phyloP scores from a whole-genome alignment of 2,329 filamentous ascomycete genomes.

The Didymella arachidicola region DNA sequence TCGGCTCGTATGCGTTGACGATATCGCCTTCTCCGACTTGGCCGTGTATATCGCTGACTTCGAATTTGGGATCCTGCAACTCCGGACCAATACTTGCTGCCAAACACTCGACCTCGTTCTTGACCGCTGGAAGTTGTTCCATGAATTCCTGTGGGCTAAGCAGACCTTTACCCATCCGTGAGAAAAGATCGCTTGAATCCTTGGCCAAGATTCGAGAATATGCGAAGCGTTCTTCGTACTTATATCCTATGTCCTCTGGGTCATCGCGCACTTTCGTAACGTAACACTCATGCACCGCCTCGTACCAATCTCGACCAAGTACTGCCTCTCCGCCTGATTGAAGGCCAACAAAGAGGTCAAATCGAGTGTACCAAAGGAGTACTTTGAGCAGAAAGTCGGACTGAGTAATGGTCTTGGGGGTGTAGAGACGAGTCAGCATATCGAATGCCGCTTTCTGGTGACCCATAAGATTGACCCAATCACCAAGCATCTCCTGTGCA shows the following conservation, averaged over 20 bases:
- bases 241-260: constrained; percentile 70
- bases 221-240: constrained; percentile 72
- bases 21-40: constrained; percentile 68
- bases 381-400: constrained; percentile 75
- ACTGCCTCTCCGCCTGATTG: constrained; percentile 80
- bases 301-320: constrained; percentile 81
- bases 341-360: constrained; percentile 84
- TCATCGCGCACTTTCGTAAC: constrained; percentile 64
- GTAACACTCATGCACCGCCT: constrained; percentile 69
- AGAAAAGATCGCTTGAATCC: constrained; percentile 81
- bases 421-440: constrained; percentile 80
- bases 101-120: constrained; percentile 54
- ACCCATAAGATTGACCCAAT: constrained; percentile 92
- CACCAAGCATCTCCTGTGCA: constrained; percentile 85
- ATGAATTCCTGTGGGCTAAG: constrained; percentile 72
- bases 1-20: constrained; percentile 74
- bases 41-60: constrained; percentile 70
- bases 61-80: constrained; percentile 67
- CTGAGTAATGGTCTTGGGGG: constrained; percentile 75
- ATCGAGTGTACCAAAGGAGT: constrained; percentile 87
- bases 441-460: constrained; percentile 90
- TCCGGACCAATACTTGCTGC: constrained; percentile 64
- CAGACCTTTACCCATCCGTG: constrained; percentile 69
- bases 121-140: constrained; percentile 61
- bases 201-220: constrained; percentile 75